A percentile compares a stretch with the other conserved stretches of the same genome.
Conservation (phyloP, 805 yeast species). For the Peterozyma xylosa region DNA sequence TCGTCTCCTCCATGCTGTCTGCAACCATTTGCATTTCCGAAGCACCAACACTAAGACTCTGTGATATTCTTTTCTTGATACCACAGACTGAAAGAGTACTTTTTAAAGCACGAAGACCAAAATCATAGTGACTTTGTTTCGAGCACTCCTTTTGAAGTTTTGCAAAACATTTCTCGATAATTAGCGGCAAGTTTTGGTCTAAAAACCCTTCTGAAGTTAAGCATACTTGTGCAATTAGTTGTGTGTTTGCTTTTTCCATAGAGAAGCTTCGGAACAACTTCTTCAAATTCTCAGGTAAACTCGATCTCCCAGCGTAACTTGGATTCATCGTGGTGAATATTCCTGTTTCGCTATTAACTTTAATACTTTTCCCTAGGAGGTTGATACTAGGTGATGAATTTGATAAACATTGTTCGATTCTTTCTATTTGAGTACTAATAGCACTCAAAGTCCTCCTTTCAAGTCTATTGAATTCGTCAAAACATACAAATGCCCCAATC, state of each 20-base stretch:
- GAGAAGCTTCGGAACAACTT: conserved; percentile 71
- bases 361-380: conserved; percentile 32
- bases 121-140: conserved; percentile 74
- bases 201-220: conserved; percentile 67
- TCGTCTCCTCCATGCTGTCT: conserved; percentile 48
- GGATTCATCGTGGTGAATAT: conserved; percentile 91
- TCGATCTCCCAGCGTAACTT: conserved; percentile 74
- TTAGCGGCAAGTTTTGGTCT: conserved; percentile 35
- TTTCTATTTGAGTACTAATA: conserved; percentile 72
- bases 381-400: conserved; percentile 21
- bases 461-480: conserved; percentile 88
- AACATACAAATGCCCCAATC: conserved; percentile 92
- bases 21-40: conserved; percentile 30
- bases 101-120: conserved; percentile 81
- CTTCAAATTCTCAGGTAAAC: conserved; percentile 79
- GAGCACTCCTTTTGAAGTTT: conserved; percentile 34
- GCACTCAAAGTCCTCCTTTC: conserved; percentile 71
- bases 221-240: conserved; percentile 62
- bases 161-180: conserved; percentile 48
- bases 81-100: conserved; percentile 58
- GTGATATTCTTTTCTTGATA: conserved; percentile 22
- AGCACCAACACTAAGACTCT: neutral
- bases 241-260: conserved; percentile 65
- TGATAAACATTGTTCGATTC: conserved; percentile 50
- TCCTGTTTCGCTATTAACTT: conserved; percentile 47